Percentiles rank a stretch among this genome's conserved stretches.
Conservation (phyloP, 805 yeast species). For the Metschnikowia drakensbergensis region DNA sequence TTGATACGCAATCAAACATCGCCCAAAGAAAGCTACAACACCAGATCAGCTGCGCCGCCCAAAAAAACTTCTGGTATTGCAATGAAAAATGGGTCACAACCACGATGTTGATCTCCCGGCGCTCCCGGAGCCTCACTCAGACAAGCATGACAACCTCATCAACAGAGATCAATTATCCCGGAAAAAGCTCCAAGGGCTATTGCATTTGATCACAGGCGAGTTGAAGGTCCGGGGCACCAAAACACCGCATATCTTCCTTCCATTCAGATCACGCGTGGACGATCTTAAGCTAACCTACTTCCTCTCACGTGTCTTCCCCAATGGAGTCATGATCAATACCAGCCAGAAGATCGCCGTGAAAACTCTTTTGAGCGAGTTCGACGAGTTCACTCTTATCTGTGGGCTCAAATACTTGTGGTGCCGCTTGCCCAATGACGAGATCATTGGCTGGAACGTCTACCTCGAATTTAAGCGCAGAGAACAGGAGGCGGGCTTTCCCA, state of each 20-base stretch:
- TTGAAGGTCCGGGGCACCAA: slow-evolving; percentile 57
- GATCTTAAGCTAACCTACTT: slow-evolving; percentile 58
- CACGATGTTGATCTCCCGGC: slow-evolving; percentile 16
- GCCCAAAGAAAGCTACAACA: background rate
- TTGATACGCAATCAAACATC: background rate
- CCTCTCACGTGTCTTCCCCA: slow-evolving; percentile 55
- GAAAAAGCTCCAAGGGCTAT: slow-evolving; percentile 60
- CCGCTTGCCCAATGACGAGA: slow-evolving; percentile 70
- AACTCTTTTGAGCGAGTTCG: slow-evolving; percentile 46
- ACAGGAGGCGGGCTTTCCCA: slow-evolving; percentile 60
- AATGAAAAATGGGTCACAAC: slow-evolving; percentile 2
- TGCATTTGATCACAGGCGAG: slow-evolving; percentile 69
- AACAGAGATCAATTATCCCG: slow-evolving; percentile 48
- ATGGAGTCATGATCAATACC: slow-evolving; percentile 43
- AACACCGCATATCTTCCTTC: slow-evolving; percentile 70
- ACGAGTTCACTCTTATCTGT: slow-evolving; percentile 68
- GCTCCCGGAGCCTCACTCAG: slow-evolving; percentile 12
- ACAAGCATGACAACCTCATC: slow-evolving; percentile 9
- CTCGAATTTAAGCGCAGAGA: slow-evolving; percentile 64
- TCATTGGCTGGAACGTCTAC: slow-evolving; percentile 85
- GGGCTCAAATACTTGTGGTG: slow-evolving; percentile 85
- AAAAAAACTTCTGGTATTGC: background rate
- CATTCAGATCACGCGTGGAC: slow-evolving; percentile 68
- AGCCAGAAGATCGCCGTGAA: slow-evolving; percentile 34
- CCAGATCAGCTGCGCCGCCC: background rate